A percentile compares a stretch with the other conserved stretches of the same genome.
phyloP scores from a whole-genome alignment of 345 rosid genomes.

The Draba incana region DNA sequence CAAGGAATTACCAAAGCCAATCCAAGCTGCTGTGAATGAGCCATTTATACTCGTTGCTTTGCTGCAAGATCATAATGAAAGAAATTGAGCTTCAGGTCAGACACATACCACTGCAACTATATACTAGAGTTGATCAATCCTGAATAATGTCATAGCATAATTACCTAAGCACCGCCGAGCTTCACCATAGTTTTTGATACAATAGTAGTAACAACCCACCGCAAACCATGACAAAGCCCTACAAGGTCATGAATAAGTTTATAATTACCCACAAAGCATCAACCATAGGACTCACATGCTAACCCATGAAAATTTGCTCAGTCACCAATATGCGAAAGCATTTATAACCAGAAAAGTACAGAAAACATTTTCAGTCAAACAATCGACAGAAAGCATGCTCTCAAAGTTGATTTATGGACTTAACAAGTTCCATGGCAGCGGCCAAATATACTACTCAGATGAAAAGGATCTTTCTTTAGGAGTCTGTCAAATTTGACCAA shows the following conservation, averaged over 20 bases:
- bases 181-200: slow-evolving; percentile 89
- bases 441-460: slow-evolving; percentile 90
- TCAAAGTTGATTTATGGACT: slow-evolving; percentile 1
- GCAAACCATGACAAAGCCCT: slow-evolving; percentile 98
- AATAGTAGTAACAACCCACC: slow-evolving; percentile 75
- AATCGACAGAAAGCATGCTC: not conserved
- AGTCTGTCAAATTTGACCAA: slow-evolving; percentile 51
- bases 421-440: slow-evolving; percentile 91
- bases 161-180: slow-evolving; percentile 90
- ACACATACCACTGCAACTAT: slow-evolving; percentile 5
- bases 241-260: slow-evolving; percentile 33
- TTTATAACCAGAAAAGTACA: not conserved
- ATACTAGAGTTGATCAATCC: slow-evolving; percentile 20
- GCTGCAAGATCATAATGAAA: slow-evolving; percentile 50
- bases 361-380: not conserved
- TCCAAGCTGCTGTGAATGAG: slow-evolving; percentile 88
- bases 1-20: slow-evolving; percentile 93
- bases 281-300: slow-evolving; percentile 14
- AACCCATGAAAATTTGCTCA: slow-evolving; percentile 21
- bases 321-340: not conserved
- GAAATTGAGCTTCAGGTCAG: slow-evolving; percentile 26
- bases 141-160: slow-evolving; percentile 6
- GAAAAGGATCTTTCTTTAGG: slow-evolving; percentile 98
- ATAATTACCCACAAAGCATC: slow-evolving; percentile 24
- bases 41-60: slow-evolving; percentile 87